Percentiles rank a stretch among this genome's conserved stretches.
phyloP scores from a whole-genome alignment of 352 stramenopile species.

The Globisporangium iwayamae region DNA sequence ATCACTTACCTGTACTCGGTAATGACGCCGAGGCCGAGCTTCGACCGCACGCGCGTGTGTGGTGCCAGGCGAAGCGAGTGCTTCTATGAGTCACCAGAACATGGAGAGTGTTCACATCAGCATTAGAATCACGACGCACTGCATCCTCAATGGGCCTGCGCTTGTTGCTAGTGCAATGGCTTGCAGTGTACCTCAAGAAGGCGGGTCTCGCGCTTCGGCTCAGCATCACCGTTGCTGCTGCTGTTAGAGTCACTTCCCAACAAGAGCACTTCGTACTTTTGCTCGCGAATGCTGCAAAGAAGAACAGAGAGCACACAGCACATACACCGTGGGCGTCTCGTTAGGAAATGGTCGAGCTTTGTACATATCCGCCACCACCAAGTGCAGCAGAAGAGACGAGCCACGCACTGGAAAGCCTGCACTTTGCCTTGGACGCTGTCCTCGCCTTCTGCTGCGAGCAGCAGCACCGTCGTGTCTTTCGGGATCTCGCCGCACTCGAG shows the following conservation, averaged over 20 bases:
- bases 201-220: background rate
- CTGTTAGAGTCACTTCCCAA: background rate
- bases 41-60: constrained; percentile 32
- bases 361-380: no score
- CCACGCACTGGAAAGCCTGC: constrained; percentile 37
- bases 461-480: constrained; percentile 43
- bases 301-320: background rate
- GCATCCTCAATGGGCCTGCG: background rate
- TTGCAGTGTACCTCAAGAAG: background rate
- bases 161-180: background rate
- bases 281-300: constrained; percentile 17
- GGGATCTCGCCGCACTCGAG: constrained; percentile 67
- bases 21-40: constrained; percentile 26
- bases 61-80: constrained; percentile 29
- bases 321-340: background rate
- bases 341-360: background rate
- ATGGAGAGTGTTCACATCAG: background rate
- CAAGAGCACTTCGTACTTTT: constrained; percentile 18
- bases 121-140: background rate
- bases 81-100: constrained; percentile 18
- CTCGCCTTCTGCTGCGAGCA: background rate
- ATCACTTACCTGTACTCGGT: constrained; percentile 25
- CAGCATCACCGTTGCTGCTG: background rate
- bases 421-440: constrained; percentile 10
- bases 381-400: no score